Conservation (phyloP, 495 filamentous ascomycete species). For the Hyaloscypha variabilis region DNA sequence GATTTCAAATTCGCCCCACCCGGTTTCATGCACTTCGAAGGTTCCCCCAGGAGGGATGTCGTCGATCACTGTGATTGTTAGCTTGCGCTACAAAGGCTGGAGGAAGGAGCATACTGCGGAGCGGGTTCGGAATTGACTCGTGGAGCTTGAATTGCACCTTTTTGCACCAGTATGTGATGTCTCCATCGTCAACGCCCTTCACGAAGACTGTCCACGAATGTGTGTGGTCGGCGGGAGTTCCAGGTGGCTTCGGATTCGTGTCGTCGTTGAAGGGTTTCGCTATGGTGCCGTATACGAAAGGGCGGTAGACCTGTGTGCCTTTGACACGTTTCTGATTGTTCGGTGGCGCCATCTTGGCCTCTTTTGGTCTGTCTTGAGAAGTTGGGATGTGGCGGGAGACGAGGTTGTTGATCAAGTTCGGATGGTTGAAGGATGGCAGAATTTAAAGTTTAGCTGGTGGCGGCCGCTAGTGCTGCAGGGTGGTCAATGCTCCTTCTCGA, state of each 20-base stretch:
- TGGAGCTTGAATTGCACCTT: slow-evolving; percentile 98
- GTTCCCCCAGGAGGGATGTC: slow-evolving; percentile 68
- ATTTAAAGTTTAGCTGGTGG: slow-evolving; percentile 23
- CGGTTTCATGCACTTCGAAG: slow-evolving; percentile 87
- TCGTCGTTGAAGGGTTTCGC: slow-evolving; percentile 70
- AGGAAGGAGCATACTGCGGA: slow-evolving; percentile 59
- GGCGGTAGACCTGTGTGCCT: slow-evolving; percentile 73
- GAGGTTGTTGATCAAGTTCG: neutral
- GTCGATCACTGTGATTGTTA: slow-evolving; percentile 41
- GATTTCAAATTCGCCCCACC: slow-evolving; percentile 98
- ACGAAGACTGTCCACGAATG: slow-evolving; percentile 96
- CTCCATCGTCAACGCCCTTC: slow-evolving; percentile 78
- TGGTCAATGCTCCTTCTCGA: slow-evolving; percentile 15
- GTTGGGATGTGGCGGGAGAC: neutral
- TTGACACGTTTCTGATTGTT: slow-evolving; percentile 57
- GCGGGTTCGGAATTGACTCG: slow-evolving; percentile 87
- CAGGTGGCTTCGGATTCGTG: slow-evolving; percentile 59
- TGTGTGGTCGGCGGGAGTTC: slow-evolving; percentile 83
- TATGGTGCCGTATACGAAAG: slow-evolving; percentile 82
- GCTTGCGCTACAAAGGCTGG: neutral
- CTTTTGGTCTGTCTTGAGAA: neutral
- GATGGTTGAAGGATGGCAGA: neutral
- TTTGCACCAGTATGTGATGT: slow-evolving; percentile 93
- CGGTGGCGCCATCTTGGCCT: slow-evolving; percentile 49
- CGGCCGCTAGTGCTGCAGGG: slow-evolving; percentile 5